Conservation (phyloP, 495 filamentous ascomycete genomes). For the Staphylotrichum longicolle region DNA sequence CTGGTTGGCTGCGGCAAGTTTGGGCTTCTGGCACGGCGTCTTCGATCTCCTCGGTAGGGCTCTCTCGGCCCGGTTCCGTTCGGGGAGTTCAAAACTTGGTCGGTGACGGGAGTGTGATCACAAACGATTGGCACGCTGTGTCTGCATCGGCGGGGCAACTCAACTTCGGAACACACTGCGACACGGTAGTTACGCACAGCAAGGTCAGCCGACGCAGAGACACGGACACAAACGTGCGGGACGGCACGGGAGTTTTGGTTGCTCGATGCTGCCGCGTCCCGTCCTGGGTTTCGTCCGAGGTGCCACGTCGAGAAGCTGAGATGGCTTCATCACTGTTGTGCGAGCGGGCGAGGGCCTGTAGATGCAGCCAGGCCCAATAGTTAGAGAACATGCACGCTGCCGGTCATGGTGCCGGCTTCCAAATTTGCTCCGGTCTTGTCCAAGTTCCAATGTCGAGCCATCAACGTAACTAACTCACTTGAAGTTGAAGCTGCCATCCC, state of each 20-base stretch:
- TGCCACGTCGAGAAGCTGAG: background rate
- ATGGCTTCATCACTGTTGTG: background rate
- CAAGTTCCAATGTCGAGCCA: too few species aligned
- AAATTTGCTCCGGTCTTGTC: too few species aligned
- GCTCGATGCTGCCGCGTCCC: constrained; percentile 28
- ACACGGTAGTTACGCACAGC: background rate
- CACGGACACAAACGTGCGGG: constrained; percentile 7
- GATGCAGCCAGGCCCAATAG: too few species aligned
- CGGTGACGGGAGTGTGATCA: background rate
- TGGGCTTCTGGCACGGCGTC: background rate
- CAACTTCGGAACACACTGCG: background rate
- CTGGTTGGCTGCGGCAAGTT: background rate
- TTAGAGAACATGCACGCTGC: too few species aligned
- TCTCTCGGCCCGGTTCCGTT: background rate
- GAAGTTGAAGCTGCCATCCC: too few species aligned
- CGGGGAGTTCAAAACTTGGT: background rate
- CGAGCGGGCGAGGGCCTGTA: background rate
- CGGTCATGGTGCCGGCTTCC: too few species aligned
- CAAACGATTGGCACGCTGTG: background rate
- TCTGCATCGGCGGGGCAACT: constrained; percentile 2
- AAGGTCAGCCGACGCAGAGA: constrained; percentile 4
- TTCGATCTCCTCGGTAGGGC: too few species aligned
- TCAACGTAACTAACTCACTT: too few species aligned
- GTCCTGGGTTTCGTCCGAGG: constrained; percentile 17
- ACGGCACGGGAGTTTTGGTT: constrained; percentile 15